Evolutionary conservation across 805 yeast species (phyloP), one percentile per base, ranked within the genome.

Genomic region (Hanseniaspora valbyensis): DNA sequence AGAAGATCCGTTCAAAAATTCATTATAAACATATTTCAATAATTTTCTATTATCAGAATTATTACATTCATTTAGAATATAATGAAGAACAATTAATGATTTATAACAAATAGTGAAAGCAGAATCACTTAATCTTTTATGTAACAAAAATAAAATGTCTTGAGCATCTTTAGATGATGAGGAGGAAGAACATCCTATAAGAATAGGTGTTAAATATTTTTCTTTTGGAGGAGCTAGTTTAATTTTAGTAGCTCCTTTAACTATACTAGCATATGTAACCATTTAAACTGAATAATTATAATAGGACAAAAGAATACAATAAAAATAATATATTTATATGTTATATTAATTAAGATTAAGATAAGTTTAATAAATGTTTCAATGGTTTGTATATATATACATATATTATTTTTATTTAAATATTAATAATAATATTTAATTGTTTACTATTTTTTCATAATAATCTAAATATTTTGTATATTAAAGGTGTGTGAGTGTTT

Each of bases 141-240:
- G 71, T 50, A 90, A 67, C 1, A 84, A 71, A 44, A 73, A 70
- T 78, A 89, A 79, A 33, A 89, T 81, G 44, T 59, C 57, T 12
- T 67, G 56, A 0, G 75, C 67, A 14, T 45, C 50, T 22, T 38
- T 45, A 8, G 50, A 42, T 12, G 45, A 42, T 18, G 45, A 34
- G 21, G 39, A 25, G 6, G 48, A 28, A 4, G 50, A 45, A 14
- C 50, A 45, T 7, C 73, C 71, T 41, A 69, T 73, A 29, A 92
- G 71, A 48, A 92, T 86, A 1, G 97, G 97, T 68, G 90, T 97
- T 49, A 92, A 79, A 63, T 92, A 92, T 65, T 92, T 92, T 34
- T 94, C 83, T 67, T 92, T 92, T 6, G 98, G 98, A n/a, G 97
- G 95, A 10, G 97, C 97, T 68, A 86, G 76, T 78, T 80, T 80